phyloP scores from a whole-genome alignment of 2,329 filamentous ascomycete species.

The Calycina herbarum region DNA sequence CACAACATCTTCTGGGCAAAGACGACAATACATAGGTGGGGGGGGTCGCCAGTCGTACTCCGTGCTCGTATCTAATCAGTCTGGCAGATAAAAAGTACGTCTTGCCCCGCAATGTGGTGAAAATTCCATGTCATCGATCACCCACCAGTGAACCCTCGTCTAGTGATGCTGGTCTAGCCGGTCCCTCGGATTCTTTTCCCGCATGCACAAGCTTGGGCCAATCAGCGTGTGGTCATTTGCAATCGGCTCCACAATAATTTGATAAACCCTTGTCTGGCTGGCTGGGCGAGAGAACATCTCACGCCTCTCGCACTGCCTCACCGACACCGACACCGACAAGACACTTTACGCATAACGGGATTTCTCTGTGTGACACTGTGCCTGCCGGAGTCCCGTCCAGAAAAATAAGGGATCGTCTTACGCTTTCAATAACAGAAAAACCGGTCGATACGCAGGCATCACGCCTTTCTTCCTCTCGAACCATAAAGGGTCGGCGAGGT shows the following conservation, averaged over 20 bases:
- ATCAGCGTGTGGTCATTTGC: neutral
- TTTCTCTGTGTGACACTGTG: neutral
- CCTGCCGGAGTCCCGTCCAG: neutral
- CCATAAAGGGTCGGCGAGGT: neutral
- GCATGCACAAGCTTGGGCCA: neutral
- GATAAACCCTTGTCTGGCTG: neutral
- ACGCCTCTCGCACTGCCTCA: conserved; percentile 1
- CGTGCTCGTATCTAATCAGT: neutral
- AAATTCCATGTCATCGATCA: neutral
- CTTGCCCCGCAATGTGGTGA: neutral
- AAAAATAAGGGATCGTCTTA: neutral
- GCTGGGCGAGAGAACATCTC: neutral
- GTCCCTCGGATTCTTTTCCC: neutral
- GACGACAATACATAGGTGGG: too few species aligned
- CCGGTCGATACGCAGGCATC: neutral
- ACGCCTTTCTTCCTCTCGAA: neutral
- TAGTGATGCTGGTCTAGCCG: neutral
- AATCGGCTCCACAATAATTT: neutral
- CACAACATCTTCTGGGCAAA: too few species aligned
- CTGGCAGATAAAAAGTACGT: neutral
- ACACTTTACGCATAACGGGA: neutral
- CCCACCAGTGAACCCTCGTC: neutral
- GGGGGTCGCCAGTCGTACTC: too few species aligned
- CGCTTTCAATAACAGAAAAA: neutral
- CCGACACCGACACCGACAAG: neutral